These are phyloP conservation scores for Perkinsus chesapeaki DNA, from an alignment of 169 alveolate genomes.

Conservation along the genomic window DNA sequence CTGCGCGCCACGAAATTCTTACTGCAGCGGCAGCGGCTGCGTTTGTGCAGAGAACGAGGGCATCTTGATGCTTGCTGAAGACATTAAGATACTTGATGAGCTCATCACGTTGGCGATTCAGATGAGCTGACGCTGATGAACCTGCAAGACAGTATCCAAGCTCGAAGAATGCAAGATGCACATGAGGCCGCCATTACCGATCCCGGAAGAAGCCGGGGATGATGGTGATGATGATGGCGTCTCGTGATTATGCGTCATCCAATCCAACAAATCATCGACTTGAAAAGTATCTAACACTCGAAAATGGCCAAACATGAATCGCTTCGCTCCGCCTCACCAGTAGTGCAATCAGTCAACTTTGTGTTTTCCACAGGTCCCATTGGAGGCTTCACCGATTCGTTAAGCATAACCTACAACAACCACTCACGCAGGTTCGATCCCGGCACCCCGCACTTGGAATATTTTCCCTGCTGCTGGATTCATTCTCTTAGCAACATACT, in stretches of 20 bases:
- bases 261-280: not conserved
- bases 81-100: not conserved
- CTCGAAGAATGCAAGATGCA: not conserved
- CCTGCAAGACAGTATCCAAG: not conserved
- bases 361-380: not conserved
- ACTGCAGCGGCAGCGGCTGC: not conserved
- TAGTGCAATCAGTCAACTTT: not conserved
- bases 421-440: not conserved
- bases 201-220: not conserved
- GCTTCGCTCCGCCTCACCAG: conserved; percentile 2
- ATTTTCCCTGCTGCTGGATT: not conserved
- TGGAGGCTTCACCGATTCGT: not conserved
- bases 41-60: not conserved
- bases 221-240: not conserved
- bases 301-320: not conserved
- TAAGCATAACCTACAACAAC: not conserved
- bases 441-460: not conserved
- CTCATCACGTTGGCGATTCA: not conserved
- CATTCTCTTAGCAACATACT: not conserved
- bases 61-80: not conserved
- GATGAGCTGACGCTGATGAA: not conserved
- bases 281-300: not conserved
- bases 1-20: conserved; percentile 2
- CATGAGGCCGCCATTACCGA: not conserved
- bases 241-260: not conserved